A percentile compares a stretch with the other conserved stretches of the same genome.
phyloP scores from a whole-genome alignment of 2,329 filamentous ascomycete species.

The Nothomitra cinnamomea region DNA sequence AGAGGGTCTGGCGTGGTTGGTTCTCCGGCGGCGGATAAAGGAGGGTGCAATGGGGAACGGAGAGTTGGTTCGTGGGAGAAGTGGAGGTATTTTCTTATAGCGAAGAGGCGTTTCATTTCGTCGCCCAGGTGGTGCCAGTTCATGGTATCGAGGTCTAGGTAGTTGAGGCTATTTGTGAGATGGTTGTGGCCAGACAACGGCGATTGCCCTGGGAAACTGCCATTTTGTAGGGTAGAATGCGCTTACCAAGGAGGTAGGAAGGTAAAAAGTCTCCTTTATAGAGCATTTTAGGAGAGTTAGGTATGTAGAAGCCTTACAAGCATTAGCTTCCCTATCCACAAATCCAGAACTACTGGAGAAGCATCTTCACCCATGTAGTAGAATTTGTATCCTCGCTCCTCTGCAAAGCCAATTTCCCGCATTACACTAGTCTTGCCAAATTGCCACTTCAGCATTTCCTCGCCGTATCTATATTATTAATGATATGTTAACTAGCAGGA shows the following conservation, averaged over 20 bases:
- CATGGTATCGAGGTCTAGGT: too few species aligned
- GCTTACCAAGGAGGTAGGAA: constrained; percentile 29
- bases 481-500: not conserved
- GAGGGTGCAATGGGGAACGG: not conserved
- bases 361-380: constrained; percentile 50
- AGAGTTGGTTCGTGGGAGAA: not conserved
- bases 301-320: constrained; percentile 55
- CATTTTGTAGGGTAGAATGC: not conserved
- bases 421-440: constrained; percentile 64
- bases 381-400: constrained; percentile 51
- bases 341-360: not conserved
- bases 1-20: not conserved
- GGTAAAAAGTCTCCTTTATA: constrained; percentile 31
- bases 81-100: not conserved
- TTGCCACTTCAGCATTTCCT: constrained; percentile 49
- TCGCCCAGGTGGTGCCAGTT: too few species aligned
- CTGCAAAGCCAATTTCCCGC: constrained; percentile 52
- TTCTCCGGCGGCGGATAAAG: not conserved
- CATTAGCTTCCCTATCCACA: not conserved
- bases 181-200: too few species aligned
- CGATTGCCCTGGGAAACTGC: too few species aligned
- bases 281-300: constrained; percentile 36
- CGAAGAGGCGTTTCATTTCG: not conserved
- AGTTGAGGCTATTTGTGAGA: too few species aligned
- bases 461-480: constrained; percentile 40